These are phyloP conservation scores for Kluyveromyces dobzhanskii DNA, from an alignment of 805 yeast species.

Conservation along the genomic window DNA sequence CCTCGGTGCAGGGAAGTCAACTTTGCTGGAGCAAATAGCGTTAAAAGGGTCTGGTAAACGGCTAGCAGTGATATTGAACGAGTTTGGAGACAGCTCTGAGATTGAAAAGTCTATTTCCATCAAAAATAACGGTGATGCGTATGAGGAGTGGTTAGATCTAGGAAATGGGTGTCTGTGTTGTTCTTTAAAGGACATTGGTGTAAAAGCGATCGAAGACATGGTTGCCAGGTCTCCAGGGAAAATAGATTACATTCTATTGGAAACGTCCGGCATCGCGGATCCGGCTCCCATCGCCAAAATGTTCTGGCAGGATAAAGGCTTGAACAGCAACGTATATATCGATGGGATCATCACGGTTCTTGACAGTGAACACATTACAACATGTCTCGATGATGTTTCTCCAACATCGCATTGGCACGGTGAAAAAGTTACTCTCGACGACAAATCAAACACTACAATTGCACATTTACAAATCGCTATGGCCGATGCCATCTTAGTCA, in stretches of 20 bases:
- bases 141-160: constrained; percentile 91
- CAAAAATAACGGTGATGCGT: constrained; percentile 38
- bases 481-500: constrained; percentile 76
- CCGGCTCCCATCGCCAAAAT: constrained; percentile 95
- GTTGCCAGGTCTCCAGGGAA: constrained; percentile 60
- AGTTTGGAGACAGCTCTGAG: constrained; percentile 83
- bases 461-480: constrained; percentile 86
- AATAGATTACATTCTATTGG: constrained; percentile 86
- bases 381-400: constrained; percentile 54
- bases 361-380: constrained; percentile 59
- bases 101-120: constrained; percentile 84
- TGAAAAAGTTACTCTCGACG: constrained; percentile 31
- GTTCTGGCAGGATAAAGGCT: constrained; percentile 95
- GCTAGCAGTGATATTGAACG: constrained; percentile 86
- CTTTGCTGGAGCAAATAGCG: constrained; percentile 70
- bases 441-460: constrained; percentile 44
- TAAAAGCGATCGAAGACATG: constrained; percentile 83
- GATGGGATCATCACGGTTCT: constrained; percentile 89
- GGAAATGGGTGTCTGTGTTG: constrained; percentile 98
- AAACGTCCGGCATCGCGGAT: constrained; percentile 95
- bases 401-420: constrained; percentile 63
- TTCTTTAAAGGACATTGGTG: constrained; percentile 92
- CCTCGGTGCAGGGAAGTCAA: constrained; percentile 89
- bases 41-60: constrained; percentile 52
- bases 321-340: constrained; percentile 73